Percentiles rank a stretch among this genome's conserved stretches.
phyloP scores from a whole-genome alignment of 2,329 filamentous ascomycete species.

The Cladosporium sp. region DNA sequence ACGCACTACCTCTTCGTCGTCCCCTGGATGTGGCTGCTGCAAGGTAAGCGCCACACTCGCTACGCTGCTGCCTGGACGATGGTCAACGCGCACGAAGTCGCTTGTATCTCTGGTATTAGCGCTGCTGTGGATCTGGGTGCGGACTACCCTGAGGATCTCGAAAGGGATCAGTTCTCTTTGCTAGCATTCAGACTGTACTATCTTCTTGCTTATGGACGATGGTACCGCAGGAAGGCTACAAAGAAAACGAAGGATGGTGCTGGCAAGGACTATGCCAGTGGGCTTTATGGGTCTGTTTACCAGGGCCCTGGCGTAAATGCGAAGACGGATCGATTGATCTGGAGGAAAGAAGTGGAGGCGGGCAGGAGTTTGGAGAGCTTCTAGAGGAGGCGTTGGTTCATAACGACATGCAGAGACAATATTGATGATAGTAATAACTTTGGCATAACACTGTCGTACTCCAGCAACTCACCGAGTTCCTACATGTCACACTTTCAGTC shows the following conservation, averaged over 20 bases:
- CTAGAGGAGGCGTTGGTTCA: not conserved
- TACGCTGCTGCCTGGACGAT: conserved; percentile 68
- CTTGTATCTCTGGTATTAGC: conserved; percentile 66
- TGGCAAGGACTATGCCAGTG: conserved; percentile 54
- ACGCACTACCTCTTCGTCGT: conserved; percentile 63
- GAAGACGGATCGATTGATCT: conserved; percentile 50
- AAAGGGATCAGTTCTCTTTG: conserved; percentile 59
- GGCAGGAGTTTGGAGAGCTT: conserved; percentile 26
- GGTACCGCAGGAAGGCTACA: conserved; percentile 48
- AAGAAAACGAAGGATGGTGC: conserved; percentile 39
- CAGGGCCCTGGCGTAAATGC: conserved; percentile 53
- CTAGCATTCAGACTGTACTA: conserved; percentile 60
- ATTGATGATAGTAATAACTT: no score
- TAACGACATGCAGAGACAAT: no score
- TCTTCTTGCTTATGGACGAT: conserved; percentile 56
- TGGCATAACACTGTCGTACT: no score
- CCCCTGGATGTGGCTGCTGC: conserved; percentile 68
- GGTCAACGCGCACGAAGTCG: conserved; percentile 66
- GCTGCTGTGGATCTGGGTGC: conserved; percentile 67
- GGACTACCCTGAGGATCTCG: conserved; percentile 58
- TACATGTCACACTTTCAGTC: no score
- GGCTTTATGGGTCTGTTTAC: conserved; percentile 57
- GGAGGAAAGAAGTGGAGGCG: conserved; percentile 45
- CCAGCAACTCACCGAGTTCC: no score
- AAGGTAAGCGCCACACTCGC: conserved; percentile 59